Evolutionary conservation across 2,329 filamentous ascomycete genomes (phyloP), one percentile per base, ranked within the genome.

Genomic region (Akanthomyces lecanii): DNA sequence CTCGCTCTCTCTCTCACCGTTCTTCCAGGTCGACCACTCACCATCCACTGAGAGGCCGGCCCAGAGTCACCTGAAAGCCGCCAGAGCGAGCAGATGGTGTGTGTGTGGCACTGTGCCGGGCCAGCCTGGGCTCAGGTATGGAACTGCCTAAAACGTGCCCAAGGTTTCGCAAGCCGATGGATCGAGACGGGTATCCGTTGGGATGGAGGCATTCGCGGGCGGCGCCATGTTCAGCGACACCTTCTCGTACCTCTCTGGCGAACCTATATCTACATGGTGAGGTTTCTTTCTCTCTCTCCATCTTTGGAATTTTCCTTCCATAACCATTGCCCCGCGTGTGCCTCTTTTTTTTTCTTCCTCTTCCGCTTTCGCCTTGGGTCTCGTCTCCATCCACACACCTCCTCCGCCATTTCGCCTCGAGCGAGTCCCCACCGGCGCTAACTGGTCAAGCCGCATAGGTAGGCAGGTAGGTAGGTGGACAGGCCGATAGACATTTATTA

Each of bases 81-180:
- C 56, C 56, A 56, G 44, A 56, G 44, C 53, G 30, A 50, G 30
- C 21, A 40, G n/a, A 23, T 40, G 5, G 52, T 44, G 56, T 16
- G 56, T 51, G 38, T 30, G 56, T 42, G 47, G 56, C 47, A 59
- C 56, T 59, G 25, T 51, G 45, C 23, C 18, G 21, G 36, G 56
- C 45, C 45, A 47, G 56, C 45, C 47, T 51, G 44, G 36, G 57
- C 47, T 51, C 47, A 60, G 57, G 57, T 51, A 60, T 51, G 57
- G 48, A 44, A 60, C 45, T 60, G 47, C 45, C 48, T 52, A 60
- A 60, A 52, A 60, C 57, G 57, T 60, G 57, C 57, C 57, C 57
- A 60, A 60, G 57, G 57, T 60, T 60, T 60, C 57, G 47, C 48
- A 60, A 60, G n/a, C 16, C 47, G 57, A 60, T 42, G 47, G 38